Conservation (phyloP, 352 stramenopile species). For the Phytophthora sansomeana region DNA sequence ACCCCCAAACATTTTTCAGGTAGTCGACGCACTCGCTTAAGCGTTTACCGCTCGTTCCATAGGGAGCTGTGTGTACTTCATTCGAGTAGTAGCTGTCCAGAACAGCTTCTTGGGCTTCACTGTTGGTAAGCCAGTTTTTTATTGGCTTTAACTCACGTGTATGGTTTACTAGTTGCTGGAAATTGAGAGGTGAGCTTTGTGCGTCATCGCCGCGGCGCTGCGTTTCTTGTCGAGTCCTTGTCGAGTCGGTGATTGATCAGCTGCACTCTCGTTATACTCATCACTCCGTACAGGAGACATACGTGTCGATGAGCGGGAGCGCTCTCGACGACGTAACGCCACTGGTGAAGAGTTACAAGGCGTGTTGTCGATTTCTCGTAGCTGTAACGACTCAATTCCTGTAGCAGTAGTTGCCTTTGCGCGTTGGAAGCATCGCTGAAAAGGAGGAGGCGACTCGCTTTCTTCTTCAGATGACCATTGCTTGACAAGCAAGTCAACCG, state of each 20-base stretch:
- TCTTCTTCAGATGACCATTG: not conserved
- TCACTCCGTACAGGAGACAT: not conserved
- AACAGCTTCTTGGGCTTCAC: not conserved
- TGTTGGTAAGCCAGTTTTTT: constrained; percentile 4
- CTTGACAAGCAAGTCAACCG: not conserved
- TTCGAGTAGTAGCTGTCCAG: constrained; percentile 1
- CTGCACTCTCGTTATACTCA: not conserved
- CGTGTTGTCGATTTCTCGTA: no score
- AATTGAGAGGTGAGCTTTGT: not conserved
- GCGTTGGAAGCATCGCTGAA: not conserved
- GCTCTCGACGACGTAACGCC: no score
- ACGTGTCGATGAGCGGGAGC: not conserved
- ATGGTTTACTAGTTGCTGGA: not conserved
- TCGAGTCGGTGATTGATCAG: not conserved
- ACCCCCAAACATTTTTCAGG: not conserved
- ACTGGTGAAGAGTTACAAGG: no score
- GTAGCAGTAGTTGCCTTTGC: no score
- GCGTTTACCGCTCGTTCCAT: no score
- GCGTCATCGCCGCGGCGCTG: no score
- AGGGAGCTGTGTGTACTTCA: not conserved
- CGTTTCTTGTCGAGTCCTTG: no score
- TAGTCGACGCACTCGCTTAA: not conserved
- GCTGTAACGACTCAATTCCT: not conserved
- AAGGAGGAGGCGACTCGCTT: not conserved
- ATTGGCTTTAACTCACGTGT: not conserved